Conservation (phyloP, 768 basidiomycete genomes). For the Suillus subalutaceus region DNA sequence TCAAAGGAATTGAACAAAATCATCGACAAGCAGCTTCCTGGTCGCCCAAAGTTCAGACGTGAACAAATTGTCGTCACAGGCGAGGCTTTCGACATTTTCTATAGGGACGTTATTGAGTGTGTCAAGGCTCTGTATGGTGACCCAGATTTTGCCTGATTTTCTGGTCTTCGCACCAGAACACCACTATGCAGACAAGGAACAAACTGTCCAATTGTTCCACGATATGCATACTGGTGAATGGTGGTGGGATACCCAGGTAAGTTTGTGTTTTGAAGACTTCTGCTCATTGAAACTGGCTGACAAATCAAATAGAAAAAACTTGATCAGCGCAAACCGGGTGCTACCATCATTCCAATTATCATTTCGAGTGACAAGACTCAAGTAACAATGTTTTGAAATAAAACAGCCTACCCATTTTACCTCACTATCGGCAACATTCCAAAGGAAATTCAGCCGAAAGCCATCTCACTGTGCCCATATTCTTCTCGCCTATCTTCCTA, state of each 20-base stretch:
- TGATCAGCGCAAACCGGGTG: neutral
- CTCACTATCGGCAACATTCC: neutral
- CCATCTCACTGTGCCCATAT: neutral
- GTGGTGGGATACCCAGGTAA: conserved; percentile 3
- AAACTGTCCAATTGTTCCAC: neutral
- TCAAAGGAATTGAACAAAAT: neutral
- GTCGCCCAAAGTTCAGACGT: neutral
- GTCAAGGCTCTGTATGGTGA: neutral
- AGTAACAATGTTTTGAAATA: neutral
- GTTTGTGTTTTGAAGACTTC: neutral
- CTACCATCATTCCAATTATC: neutral
- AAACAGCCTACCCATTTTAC: neutral
- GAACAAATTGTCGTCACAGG: neutral
- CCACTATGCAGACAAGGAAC: neutral
- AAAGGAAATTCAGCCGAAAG: neutral
- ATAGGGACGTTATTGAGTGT: neutral
- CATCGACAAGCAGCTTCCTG: neutral
- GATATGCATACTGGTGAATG: neutral
- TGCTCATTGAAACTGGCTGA: neutral
- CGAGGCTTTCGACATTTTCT: neutral
- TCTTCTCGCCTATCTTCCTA: neutral
- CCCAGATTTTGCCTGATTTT: neutral
- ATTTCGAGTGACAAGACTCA: neutral
- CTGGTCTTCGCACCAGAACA: neutral
- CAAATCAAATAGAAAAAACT: neutral